Conservation (phyloP, 1,284 basidiomycete genomes). For the Gymnopus androsaceus region DNA sequence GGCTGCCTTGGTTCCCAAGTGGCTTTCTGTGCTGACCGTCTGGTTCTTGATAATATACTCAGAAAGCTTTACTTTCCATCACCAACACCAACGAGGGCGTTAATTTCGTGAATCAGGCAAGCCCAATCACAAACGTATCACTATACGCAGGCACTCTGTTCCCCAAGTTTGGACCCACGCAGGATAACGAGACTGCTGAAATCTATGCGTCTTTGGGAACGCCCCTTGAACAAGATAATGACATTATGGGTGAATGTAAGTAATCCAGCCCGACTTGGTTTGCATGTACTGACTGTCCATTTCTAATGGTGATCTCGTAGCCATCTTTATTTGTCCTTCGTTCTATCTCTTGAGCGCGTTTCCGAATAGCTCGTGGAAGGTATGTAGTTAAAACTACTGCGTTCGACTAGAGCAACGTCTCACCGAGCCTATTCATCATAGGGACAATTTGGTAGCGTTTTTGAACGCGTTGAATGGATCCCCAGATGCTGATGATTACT, state of each 20-base stretch:
- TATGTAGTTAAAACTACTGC: constrained; percentile 10
- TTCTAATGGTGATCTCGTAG: constrained; percentile 13
- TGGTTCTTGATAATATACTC: not conserved
- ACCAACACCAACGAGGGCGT: constrained; percentile 36
- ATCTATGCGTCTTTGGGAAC: constrained; percentile 21
- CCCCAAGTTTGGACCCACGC: constrained; percentile 23
- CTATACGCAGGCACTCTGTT: constrained; percentile 28
- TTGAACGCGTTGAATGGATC: not conserved
- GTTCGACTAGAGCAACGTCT: not conserved
- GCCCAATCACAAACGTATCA: constrained; percentile 16
- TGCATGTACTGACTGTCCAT: too few species aligned
- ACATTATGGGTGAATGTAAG: constrained; percentile 12
- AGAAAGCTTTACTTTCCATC: constrained; percentile 29
- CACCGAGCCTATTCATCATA: not conserved
- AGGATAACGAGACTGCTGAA: constrained; percentile 15
- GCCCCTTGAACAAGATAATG: constrained; percentile 24
- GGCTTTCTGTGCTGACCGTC: not conserved
- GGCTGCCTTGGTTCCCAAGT: not conserved
- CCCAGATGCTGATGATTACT: constrained; percentile 8
- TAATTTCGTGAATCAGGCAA: constrained; percentile 30
- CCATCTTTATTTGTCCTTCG: constrained; percentile 28
- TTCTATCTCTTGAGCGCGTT: constrained; percentile 24
- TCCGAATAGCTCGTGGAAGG: constrained; percentile 19
- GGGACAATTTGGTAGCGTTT: constrained; percentile 5
- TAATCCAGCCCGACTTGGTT: not conserved